Evolutionary conservation across 805 yeast species (phyloP), one percentile per base, ranked within the genome.

Genomic region (Starmera dryadoides): DNA sequence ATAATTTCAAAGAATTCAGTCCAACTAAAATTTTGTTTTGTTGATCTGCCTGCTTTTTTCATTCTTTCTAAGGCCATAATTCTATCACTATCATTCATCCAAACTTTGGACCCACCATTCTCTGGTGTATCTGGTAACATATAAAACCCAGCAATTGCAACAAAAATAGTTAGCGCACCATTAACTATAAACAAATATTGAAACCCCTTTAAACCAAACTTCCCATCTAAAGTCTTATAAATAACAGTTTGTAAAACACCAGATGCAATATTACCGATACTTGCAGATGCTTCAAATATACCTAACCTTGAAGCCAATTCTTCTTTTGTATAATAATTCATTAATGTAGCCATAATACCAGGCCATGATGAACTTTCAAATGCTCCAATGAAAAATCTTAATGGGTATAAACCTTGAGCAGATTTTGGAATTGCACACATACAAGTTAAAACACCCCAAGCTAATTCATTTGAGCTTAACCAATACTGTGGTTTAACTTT

Each of bases 361-460:
- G 76, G 75, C 51, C 69, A 71, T 42, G 62, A 68, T 0, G 81
- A 77, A 4, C 84, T 76, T 55, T 86, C 93, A 54, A 79, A 77
- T 0, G 75, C 73, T 31, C 84, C 89, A 41, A 81, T 67, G 31
- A 83, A 67, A 50, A 83, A 83, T 38, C 93, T 62, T 33, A 79
- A 59, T 1, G 74, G 86, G 54, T 77, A 73, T 30, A 85, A 60
- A 21, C 23, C 23, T 6, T 6, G 8, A 36, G 75, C 75, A 3
- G 73, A 71, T 14, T 63, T 64, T 15, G 66, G 64, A 33, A 68
- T 76, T 50, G 67, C 77, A 34, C 75, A 64, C 11, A 72, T 69
- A 34, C 81, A 63, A 2, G 88, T 81, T 41, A 81, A 69, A 39
- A 81, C 60, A 1, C 86, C 73, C 94, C 93, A 84, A 29, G 74